phyloP scores from a whole-genome alignment of 2,329 filamentous ascomycete species.

The Xylaria digitata region DNA sequence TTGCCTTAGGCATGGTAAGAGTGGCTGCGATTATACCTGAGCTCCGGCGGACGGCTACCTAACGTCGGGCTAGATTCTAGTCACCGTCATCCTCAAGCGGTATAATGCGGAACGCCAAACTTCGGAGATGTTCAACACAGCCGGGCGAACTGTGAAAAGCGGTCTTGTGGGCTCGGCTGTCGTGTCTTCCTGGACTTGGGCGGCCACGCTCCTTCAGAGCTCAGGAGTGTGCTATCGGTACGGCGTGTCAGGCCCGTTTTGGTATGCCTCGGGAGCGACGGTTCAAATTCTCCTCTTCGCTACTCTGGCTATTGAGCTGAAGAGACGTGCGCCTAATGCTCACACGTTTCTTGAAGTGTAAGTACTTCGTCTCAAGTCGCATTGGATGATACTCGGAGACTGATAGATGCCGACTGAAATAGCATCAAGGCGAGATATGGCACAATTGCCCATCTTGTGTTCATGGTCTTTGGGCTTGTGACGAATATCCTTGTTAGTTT shows the following conservation, averaged over 20 bases:
- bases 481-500: conserved; percentile 90
- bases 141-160: conserved; percentile 87
- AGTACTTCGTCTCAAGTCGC: conserved; percentile 19
- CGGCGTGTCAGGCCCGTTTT: conserved; percentile 70
- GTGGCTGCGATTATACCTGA: neutral
- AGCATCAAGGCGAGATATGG: conserved; percentile 48
- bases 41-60: neutral
- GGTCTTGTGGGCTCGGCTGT: conserved; percentile 89
- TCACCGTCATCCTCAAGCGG: conserved; percentile 76
- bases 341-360: conserved; percentile 86
- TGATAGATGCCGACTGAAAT: conserved; percentile 4
- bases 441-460: conserved; percentile 74
- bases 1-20: conserved; percentile 75
- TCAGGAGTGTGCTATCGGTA: conserved; percentile 86
- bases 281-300: conserved; percentile 92
- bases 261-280: conserved; percentile 70
- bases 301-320: conserved; percentile 89
- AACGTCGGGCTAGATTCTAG: conserved; percentile 61
- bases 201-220: conserved; percentile 82
- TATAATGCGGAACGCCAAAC: conserved; percentile 78
- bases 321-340: conserved; percentile 86
- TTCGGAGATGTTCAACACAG: conserved; percentile 92
- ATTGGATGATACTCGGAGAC: conserved; percentile 2
- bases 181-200: conserved; percentile 95
- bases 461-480: conserved; percentile 83